Evolutionary conservation across 106 monocot species (phyloP).

Genomic region (Chionographis japonica): DNA sequence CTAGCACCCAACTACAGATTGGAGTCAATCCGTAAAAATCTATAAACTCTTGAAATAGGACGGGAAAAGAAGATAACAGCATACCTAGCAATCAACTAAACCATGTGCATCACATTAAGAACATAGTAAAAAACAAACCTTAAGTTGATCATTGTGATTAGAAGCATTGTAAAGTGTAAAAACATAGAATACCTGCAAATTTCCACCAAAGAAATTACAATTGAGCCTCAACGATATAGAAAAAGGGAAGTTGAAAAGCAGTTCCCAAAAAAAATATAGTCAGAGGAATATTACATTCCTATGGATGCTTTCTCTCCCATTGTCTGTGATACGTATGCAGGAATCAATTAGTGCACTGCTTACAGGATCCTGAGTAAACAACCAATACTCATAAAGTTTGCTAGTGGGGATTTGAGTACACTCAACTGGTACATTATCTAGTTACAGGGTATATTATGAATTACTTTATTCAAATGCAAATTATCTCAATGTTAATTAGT

Average conservation of each 20-base stretch:
- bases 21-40: not conserved
- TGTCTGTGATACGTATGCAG: conserved; percentile 30
- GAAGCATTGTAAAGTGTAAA: conserved; percentile 80
- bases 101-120: not conserved
- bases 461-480: too few relatives aligned
- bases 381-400: too few relatives aligned
- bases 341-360: conserved; percentile 32
- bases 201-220: not conserved
- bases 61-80: not conserved
- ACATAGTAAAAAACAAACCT: conserved; percentile 30
- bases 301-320: conserved; percentile 29
- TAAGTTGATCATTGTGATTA: conserved; percentile 76
- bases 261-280: too few relatives aligned
- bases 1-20: conserved; percentile 77
- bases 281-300: conserved; percentile 15
- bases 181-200: conserved; percentile 68
- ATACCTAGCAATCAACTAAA: not conserved
- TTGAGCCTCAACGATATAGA: too few relatives aligned
- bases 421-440: too few relatives aligned
- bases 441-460: too few relatives aligned
- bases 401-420: too few relatives aligned
- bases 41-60: not conserved
- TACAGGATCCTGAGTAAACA: conserved; percentile 27
- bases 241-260: too few relatives aligned
- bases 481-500: too few relatives aligned